Conservation (phyloP, 495 filamentous ascomycete genomes). For the Trypethelium eluteriae region DNA sequence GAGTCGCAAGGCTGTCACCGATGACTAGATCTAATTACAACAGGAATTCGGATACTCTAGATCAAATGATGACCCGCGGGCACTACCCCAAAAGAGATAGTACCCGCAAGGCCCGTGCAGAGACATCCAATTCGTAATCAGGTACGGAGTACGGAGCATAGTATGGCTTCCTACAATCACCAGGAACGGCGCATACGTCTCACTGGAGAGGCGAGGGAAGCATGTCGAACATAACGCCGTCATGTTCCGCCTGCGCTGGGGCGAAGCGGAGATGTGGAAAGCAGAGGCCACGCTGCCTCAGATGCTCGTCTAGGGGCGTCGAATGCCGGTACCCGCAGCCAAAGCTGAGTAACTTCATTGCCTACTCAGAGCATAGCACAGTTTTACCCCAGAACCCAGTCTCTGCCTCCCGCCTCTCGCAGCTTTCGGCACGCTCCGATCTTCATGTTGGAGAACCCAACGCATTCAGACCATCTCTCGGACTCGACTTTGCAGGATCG, state of each 20-base stretch:
- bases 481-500: background rate
- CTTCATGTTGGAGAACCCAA: slow-evolving; percentile 15
- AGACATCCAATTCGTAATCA: background rate
- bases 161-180: background rate
- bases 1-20: background rate
- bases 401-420: background rate
- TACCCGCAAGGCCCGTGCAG: slow-evolving; percentile 6
- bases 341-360: slow-evolving; percentile 17
- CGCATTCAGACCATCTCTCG: slow-evolving; percentile 4
- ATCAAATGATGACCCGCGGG: background rate
- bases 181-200: background rate
- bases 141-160: background rate
- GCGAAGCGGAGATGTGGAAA: slow-evolving; percentile 22
- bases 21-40: background rate
- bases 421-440: slow-evolving; percentile 11
- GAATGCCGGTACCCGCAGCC: slow-evolving; percentile 19
- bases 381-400: background rate
- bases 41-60: background rate
- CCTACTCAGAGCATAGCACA: slow-evolving; percentile 12
- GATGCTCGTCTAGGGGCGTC: slow-evolving; percentile 21
- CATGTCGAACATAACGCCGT: background rate
- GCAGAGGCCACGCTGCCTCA: slow-evolving; percentile 19
- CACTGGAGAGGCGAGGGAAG: background rate
- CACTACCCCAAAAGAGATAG: slow-evolving; percentile 11
- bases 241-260: slow-evolving; percentile 17